phyloP scores from a whole-genome alignment of 805 yeast genomes.

The Teunomyces barrocoloradensis region DNA sequence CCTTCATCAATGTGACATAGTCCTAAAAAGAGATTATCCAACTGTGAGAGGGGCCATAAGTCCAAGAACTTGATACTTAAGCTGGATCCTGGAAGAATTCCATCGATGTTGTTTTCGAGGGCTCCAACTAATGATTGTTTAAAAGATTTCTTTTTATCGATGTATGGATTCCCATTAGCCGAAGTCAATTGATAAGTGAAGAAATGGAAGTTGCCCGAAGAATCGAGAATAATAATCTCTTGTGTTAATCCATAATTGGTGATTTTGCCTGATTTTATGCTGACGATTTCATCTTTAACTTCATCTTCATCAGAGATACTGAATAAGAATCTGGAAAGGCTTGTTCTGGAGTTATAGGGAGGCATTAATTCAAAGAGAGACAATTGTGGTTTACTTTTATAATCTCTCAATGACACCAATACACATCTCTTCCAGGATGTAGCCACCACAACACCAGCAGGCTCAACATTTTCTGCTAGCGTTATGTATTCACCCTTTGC shows the following conservation, averaged over 20 bases:
- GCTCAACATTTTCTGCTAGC: slow-evolving; percentile 58
- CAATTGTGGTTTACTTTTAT: slow-evolving; percentile 58
- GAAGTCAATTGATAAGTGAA: slow-evolving; percentile 28
- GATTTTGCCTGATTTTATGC: slow-evolving; percentile 55
- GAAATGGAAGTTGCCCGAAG: slow-evolving; percentile 39
- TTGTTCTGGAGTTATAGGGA: slow-evolving; percentile 3
- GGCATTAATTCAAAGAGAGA: slow-evolving; percentile 30
- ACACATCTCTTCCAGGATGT: slow-evolving; percentile 69
- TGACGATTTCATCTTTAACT: slow-evolving; percentile 48
- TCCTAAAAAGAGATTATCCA: slow-evolving; percentile 44
- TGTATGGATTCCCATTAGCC: slow-evolving; percentile 24
- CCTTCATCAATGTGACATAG: slow-evolving; percentile 22
- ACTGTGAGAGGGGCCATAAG: slow-evolving; percentile 45
- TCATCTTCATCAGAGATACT: slow-evolving; percentile 11
- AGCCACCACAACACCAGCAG: slow-evolving; percentile 69
- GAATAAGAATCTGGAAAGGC: slow-evolving; percentile 4
- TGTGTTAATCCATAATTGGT: slow-evolving; percentile 47
- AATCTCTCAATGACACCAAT: slow-evolving; percentile 62
- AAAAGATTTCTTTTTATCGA: slow-evolving; percentile 25
- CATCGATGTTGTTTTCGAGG: slow-evolving; percentile 33
- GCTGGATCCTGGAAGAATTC: slow-evolving; percentile 46
- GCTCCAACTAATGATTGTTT: slow-evolving; percentile 30
- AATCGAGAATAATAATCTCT: slow-evolving; percentile 44
- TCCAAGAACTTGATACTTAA: slow-evolving; percentile 58
- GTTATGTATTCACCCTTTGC: slow-evolving; percentile 54